Base-by-base conservation (phyloP, 768 basidiomycete genomes). In the Paxillus involutus region DNA sequence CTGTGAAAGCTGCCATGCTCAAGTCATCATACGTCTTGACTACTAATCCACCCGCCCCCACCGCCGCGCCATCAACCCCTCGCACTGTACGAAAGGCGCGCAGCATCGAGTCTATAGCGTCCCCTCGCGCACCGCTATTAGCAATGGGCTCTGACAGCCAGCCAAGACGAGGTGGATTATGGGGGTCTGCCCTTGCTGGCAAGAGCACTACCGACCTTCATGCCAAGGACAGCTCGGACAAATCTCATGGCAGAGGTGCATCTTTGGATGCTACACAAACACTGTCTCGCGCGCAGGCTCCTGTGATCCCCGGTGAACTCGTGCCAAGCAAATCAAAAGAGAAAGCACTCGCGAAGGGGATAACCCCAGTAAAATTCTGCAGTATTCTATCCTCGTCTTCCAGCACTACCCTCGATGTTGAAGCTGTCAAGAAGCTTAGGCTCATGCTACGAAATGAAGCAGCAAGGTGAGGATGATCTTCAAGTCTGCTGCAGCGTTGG, bases 1-100 rank as follows among this genome's bases (percentile, higher is more conserved):
- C 87, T 1, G 89, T 96, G 47, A 96, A 96, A 67, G 91, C 89
- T 5, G 90, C 89, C 12, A 94, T 96, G 90, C 75, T 96, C 52
- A 92, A 90, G 66, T 91, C 91, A 0, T 92, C 91, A 1, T 84
- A 87, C 30, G 80, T 81, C 26, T 74, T 90, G 67, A 72, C 78
- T 17, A 68, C 75, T 8, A 76, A 71, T 54, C 74, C 74, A 29
- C 63, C 68, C 24, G 59, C 71, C 26, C 65, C 43, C 33, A 61
- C 68, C 44, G 42, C 16, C 4, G 24, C 45, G 37, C 80, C 82
- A 3, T 59, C 66, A 16, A 80, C 83, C 4, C 82, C 86, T 26
- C 79, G 79, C 45, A 73, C 80, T 17, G 69, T 91, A 33, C 83
- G 91, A 43, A 82, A 82, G 59, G 83, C 85, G 8, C 85, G 81